Conservation (phyloP, 352 stramenopile genomes). For the Thraustochytrium striatum region DNA sequence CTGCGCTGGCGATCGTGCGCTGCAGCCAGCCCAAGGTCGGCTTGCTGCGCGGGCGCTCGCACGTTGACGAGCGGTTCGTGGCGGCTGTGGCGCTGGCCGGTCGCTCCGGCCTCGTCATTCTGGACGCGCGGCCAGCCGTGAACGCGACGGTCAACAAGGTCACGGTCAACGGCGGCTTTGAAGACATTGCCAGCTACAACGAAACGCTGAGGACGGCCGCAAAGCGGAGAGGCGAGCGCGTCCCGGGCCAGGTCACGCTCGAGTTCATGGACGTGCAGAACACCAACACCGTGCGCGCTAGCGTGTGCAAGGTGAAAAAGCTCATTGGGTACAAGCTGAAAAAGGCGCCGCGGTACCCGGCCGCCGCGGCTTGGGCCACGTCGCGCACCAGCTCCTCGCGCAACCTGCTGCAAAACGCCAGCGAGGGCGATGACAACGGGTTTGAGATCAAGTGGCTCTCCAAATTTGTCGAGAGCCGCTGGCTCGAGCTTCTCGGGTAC, state of each 20-base stretch:
- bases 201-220: slow-evolving; percentile 60
- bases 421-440: slow-evolving; percentile 16
- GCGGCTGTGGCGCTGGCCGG: slow-evolving; percentile 69
- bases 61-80: slow-evolving; percentile 82
- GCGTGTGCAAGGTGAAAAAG: slow-evolving; percentile 29
- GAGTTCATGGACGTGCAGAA: slow-evolving; percentile 48
- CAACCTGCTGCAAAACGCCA: neutral
- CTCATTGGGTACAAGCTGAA: slow-evolving; percentile 22
- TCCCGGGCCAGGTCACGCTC: slow-evolving; percentile 55
- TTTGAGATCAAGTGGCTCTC: slow-evolving; percentile 44
- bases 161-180: slow-evolving; percentile 80
- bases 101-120: slow-evolving; percentile 60
- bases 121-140: slow-evolving; percentile 72
- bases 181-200: slow-evolving; percentile 81
- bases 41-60: slow-evolving; percentile 80
- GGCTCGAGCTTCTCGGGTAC: slow-evolving; percentile 25
- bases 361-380: neutral
- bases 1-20: slow-evolving; percentile 81
- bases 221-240: slow-evolving; percentile 53
- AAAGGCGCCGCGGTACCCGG: neutral
- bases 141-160: slow-evolving; percentile 73
- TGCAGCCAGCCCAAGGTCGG: slow-evolving; percentile 90
- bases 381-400: slow-evolving; percentile 18
- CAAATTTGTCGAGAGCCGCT: slow-evolving; percentile 32
- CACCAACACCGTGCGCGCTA: slow-evolving; percentile 61